Percentiles rank a stretch among this genome's conserved stretches.
Conservation (phyloP, 2,329 filamentous ascomycete genomes). For the Fonsecaea multimorphosa region DNA sequence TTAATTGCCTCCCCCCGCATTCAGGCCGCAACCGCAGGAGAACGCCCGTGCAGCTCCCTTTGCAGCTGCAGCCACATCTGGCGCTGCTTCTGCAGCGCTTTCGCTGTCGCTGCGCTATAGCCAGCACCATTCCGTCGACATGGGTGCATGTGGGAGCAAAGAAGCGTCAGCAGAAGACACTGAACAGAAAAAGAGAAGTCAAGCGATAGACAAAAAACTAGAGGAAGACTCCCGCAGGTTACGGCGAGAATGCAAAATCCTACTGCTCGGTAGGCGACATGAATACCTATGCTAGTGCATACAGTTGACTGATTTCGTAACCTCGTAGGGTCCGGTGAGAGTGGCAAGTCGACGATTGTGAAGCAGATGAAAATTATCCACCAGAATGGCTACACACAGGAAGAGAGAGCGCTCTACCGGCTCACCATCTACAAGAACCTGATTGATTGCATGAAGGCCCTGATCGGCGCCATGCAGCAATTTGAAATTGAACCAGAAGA, state of each 20-base stretch:
- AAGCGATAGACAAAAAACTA: conserved; percentile 89
- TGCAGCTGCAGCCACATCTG: conserved; percentile 36
- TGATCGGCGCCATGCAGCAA: conserved; percentile 89
- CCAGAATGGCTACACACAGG: conserved; percentile 93
- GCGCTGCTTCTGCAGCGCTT: conserved; percentile 37
- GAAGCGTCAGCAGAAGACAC: conserved; percentile 74
- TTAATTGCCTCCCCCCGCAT: conserved; percentile 35
- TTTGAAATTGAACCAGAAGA: conserved; percentile 82
- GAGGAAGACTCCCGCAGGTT: conserved; percentile 93
- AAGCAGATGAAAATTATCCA: conserved; percentile 99
- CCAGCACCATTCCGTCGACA: conserved; percentile 49
- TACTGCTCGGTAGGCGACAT: conserved; percentile 77
- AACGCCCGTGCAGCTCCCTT: conserved; percentile 32
- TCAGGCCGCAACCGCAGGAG: conserved; percentile 31
- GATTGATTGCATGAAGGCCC: conserved; percentile 91
- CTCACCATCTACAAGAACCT: conserved; percentile 98
- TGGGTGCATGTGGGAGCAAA: conserved; percentile 94
- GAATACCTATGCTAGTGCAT: conserved; percentile 18
- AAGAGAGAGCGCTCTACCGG: conserved; percentile 92
- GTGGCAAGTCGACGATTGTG: conserved; percentile 98
- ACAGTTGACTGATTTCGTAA: conserved; percentile 25
- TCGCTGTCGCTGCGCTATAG: conserved; percentile 28
- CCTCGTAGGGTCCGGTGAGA: conserved; percentile 85
- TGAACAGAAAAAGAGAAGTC: conserved; percentile 94
- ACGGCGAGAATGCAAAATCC: conserved; percentile 97